phyloP scores from a whole-genome alignment of 2,329 filamentous ascomycete genomes.

The Phaeosphaeriaceae sp. region DNA sequence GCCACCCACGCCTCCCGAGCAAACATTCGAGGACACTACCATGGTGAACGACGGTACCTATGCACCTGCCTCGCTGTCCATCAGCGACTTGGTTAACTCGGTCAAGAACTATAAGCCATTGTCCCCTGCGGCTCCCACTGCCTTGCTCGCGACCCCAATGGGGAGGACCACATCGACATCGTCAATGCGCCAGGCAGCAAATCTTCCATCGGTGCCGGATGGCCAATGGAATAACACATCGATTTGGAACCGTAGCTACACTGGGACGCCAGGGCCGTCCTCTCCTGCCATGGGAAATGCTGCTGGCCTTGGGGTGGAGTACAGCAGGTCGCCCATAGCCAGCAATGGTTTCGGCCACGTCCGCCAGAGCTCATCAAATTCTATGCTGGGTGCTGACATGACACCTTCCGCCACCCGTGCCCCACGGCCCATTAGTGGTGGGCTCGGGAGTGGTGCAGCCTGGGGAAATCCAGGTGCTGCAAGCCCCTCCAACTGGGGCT shows the following conservation, averaged over 20 bases:
- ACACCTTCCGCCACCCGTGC: conserved; percentile 21
- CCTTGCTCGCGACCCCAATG: conserved; percentile 41
- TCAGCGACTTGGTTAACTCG: conserved; percentile 48
- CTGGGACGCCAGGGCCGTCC: conserved; percentile 37
- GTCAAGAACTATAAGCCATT: conserved; percentile 44
- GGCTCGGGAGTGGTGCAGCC: conserved; percentile 39
- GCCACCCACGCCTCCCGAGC: conserved; percentile 56
- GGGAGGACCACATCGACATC: conserved; percentile 43
- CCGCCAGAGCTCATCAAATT: conserved; percentile 53
- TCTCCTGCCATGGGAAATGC: conserved; percentile 34
- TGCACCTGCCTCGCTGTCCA: conserved; percentile 36
- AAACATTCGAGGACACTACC: conserved; percentile 52
- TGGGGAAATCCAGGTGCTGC: conserved; percentile 37
- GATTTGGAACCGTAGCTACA: conserved; percentile 47
- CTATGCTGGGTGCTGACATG: conserved; percentile 45
- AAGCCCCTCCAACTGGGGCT: conserved; percentile 33
- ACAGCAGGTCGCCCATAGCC: conserved; percentile 40
- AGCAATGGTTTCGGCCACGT: conserved; percentile 50
- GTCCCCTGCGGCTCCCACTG: conserved; percentile 34
- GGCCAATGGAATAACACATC: conserved; percentile 43
- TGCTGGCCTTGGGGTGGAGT: conserved; percentile 20
- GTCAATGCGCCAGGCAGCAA: conserved; percentile 42
- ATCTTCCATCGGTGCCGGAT: conserved; percentile 47
- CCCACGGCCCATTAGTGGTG: conserved; percentile 34
- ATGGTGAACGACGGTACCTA: conserved; percentile 41